A percentile compares a stretch with the other conserved stretches of the same genome.
These are phyloP conservation scores for Raffaelea albimanens DNA, from an alignment of 2,329 filamentous ascomycete genomes.

Conservation along the genomic window DNA sequence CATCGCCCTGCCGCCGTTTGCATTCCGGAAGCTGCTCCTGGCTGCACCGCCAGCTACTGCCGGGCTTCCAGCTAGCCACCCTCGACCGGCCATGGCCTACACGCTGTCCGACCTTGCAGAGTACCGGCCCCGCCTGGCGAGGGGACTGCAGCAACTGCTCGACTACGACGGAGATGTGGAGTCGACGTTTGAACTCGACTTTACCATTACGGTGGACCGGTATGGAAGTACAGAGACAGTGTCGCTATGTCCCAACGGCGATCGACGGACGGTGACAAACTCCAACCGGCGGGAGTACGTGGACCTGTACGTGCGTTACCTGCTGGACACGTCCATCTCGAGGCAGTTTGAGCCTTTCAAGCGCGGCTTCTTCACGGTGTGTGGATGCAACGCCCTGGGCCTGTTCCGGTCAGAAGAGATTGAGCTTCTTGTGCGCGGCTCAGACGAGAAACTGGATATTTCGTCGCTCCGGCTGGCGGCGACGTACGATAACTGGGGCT, in stretches of 20 bases:
- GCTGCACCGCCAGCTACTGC: constrained; percentile 56
- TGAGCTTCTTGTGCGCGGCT: constrained; percentile 75
- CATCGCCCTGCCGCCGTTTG: constrained; percentile 77
- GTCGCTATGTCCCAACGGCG: constrained; percentile 66
- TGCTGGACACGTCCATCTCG: constrained; percentile 67
- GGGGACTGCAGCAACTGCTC: constrained; percentile 64
- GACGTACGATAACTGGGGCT: constrained; percentile 72
- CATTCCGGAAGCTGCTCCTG: constrained; percentile 77
- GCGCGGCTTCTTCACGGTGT: constrained; percentile 86
- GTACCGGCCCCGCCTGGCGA: constrained; percentile 66
- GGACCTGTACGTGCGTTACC: constrained; percentile 69
- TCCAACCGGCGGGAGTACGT: constrained; percentile 78
- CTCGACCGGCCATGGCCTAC: constrained; percentile 57
- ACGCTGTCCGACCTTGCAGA: constrained; percentile 76
- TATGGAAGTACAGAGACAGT: constrained; percentile 61
- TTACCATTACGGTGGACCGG: constrained; percentile 65
- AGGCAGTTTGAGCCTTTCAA: constrained; percentile 92
- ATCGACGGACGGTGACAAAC: constrained; percentile 70
- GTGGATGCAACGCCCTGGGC: constrained; percentile 76
- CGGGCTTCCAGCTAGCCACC: constrained; percentile 41
- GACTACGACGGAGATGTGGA: constrained; percentile 81
- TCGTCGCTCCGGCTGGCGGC: constrained; percentile 66
- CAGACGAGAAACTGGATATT: constrained; percentile 75
- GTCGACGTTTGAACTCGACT: constrained; percentile 70
- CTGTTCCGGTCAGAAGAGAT: constrained; percentile 89